Evolutionary conservation across 306 rosid species (phyloP).

Genomic region (Dryas alaskensis): DNA sequence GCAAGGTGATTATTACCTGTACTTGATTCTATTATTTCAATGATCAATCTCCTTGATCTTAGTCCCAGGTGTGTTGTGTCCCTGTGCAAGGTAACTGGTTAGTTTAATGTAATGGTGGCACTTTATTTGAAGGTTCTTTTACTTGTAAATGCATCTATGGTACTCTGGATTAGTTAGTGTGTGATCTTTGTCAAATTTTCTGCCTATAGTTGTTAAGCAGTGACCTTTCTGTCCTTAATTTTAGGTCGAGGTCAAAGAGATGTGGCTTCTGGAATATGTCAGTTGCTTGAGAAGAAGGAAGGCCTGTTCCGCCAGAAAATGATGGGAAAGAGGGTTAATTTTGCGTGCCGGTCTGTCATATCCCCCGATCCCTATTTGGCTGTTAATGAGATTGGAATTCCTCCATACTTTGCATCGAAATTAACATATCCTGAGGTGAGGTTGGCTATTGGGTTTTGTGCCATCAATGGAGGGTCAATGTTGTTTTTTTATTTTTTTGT

Average conservation of each 20-base stretch:
- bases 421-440: slow-evolving; percentile 93
- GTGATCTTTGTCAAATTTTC: background rate
- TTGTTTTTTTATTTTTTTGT: slow-evolving; percentile 14
- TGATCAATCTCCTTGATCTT: background rate
- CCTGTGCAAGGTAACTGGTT: background rate
- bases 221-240: slow-evolving; percentile 26
- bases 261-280: slow-evolving; percentile 69
- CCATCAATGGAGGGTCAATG: slow-evolving; percentile 3
- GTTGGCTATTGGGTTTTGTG: slow-evolving; percentile 1
- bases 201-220: slow-evolving; percentile 14
- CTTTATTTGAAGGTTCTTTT: too few species aligned
- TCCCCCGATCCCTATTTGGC: slow-evolving; percentile 98
- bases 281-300: slow-evolving; percentile 92
- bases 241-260: slow-evolving; percentile 55
- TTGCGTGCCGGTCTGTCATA: slow-evolving; percentile 96
- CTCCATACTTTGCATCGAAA: slow-evolving; percentile 81
- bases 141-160: too few species aligned
- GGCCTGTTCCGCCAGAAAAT: slow-evolving; percentile 97
- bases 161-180: background rate
- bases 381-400: slow-evolving; percentile 97
- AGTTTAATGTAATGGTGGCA: background rate
- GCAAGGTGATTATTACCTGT: background rate
- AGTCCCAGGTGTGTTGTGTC: background rate
- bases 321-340: slow-evolving; percentile 99
- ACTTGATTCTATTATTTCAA: too few species aligned